A percentile compares a stretch with the other conserved stretches of the same genome.
Conservation (phyloP, 23 red algal genomes). For the Cyanidiococcus yangmingshanensis region DNA sequence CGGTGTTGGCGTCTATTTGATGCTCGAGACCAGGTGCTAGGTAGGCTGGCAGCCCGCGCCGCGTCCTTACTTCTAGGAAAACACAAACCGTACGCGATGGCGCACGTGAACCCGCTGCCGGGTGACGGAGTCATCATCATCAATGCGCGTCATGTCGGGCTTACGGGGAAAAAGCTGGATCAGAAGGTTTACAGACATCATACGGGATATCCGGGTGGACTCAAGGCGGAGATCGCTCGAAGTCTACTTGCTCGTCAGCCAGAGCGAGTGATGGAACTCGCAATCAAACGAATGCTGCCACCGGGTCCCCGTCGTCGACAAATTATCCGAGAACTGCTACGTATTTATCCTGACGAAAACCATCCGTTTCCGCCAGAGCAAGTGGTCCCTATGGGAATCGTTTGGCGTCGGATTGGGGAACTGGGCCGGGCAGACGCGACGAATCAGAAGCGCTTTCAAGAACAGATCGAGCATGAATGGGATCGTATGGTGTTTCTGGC, state of each 20-base stretch:
- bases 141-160: conserved; percentile 52
- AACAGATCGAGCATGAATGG: not conserved
- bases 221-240: conserved; percentile 34
- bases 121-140: conserved; percentile 80
- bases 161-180: conserved; percentile 57
- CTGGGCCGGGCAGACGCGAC: not conserved
- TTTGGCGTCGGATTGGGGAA: conserved; percentile 8
- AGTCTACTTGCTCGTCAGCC: conserved; percentile 46
- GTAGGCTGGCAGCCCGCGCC: conserved; percentile 45
- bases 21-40: conserved; percentile 63
- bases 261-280: conserved; percentile 35
- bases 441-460: not conserved
- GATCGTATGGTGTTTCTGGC: not conserved
- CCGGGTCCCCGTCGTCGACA: conserved; percentile 25
- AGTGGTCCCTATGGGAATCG: conserved; percentile 37
- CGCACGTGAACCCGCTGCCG: conserved; percentile 31
- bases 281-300: conserved; percentile 70
- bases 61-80: conserved; percentile 53
- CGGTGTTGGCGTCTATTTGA: conserved; percentile 64
- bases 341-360: conserved; percentile 47
- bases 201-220: conserved; percentile 66
- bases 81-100: conserved; percentile 61
- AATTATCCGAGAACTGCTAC: conserved; percentile 39
- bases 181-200: conserved; percentile 61
- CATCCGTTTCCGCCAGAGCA: conserved; percentile 42